Base-by-base conservation (phyloP, 176 grass and related monocot species). In the Eleusine indica region DNA sequence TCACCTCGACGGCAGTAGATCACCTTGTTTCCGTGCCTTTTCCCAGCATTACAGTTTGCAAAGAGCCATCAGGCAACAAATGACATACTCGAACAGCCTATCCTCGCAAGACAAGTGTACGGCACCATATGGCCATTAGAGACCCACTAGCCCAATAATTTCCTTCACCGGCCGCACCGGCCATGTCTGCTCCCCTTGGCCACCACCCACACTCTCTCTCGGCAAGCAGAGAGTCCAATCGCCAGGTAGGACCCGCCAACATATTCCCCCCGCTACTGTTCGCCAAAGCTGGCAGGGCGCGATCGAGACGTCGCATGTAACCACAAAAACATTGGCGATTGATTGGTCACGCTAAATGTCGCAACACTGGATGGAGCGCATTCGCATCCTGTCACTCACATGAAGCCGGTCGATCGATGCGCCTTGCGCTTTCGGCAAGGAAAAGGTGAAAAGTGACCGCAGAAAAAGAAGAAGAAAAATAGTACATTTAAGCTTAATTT, bases 111-210 rank as follows among this genome's bases (percentile, higher is more conserved):
- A 79, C n/a, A 77, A 77, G 83, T 48, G 72, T 86, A 82, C 72
- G 78, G 38, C 78, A 19, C 18, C 83, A 77, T 74, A 61, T 78
- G 80, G 39, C 46, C 68, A 64, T 71, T 18, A 21, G 13, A 48
- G 44, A 18, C 64, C 12, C 32, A 28, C 46, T 4, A 38, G 7
- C 11, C 83, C 77, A 81, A 82, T 89, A 89, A 89, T 89, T 85
- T 15, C 13, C 54, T 15, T 4, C 16, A 35, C 53, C 5, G 52
- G 64, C 3, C 35, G 77, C 82, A 25, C 76, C 52, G 44, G 53
- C 61, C 85, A 89, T 85, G 77, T 68, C 70, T 88, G 67, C 82
- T 32, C 39, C n/a, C 7, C 25, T 18, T 76, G 70, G 58, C 58
- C 58, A 44, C 44, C 39, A 82, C 54, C 56, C 80, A 42, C n/a